Conservation (phyloP, 306 rosid genomes). For the Citrullus colocynthis region DNA sequence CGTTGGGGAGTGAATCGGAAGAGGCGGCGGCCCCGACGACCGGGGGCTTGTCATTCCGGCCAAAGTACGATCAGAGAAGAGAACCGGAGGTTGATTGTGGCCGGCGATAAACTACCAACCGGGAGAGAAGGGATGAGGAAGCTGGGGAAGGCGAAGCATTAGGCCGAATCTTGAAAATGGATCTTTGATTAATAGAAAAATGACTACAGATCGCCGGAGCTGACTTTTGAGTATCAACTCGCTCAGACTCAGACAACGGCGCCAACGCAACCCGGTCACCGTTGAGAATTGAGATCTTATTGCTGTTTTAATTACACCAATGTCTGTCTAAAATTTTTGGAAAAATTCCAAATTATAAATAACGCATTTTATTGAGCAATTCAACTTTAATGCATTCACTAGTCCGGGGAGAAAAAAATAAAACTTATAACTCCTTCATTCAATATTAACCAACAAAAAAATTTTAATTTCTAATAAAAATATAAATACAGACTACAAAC, state of each 20-base stretch:
- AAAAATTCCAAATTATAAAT: background rate
- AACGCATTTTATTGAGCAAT: background rate
- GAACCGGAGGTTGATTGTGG: background rate
- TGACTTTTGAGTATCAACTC: background rate
- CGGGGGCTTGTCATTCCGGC: slow-evolving; percentile 11
- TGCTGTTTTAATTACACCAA: background rate
- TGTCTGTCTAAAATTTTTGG: background rate
- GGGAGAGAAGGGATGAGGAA: background rate
- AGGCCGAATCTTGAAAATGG: background rate
- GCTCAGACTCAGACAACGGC: background rate
- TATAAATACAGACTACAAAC: too few relatives aligned
- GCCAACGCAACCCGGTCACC: background rate
- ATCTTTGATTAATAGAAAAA: background rate
- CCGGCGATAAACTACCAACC: background rate
- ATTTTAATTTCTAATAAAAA: too few relatives aligned
- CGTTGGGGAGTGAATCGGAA: background rate
- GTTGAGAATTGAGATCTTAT: background rate
- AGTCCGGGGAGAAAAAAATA: too few relatives aligned
- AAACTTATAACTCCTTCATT: too few relatives aligned
- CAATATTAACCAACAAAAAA: too few relatives aligned
- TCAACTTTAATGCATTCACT: background rate
- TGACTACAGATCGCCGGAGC: background rate
- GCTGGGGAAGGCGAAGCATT: background rate
- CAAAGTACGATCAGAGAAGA: background rate
- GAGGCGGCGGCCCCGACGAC: background rate